Conservation (phyloP, 306 rosid genomes). For the Medicago ruthenica region DNA sequence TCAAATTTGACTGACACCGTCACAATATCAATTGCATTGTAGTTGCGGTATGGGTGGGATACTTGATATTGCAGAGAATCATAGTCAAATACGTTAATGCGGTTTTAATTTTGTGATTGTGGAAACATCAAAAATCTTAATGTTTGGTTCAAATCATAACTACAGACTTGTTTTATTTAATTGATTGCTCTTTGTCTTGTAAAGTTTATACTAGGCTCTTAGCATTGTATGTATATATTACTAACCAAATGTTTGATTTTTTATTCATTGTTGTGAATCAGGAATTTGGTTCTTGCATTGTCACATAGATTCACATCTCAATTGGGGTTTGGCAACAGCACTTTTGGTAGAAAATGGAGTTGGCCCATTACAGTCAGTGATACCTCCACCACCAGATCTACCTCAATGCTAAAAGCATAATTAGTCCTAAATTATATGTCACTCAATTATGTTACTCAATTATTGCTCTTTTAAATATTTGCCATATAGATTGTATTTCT, state of each 20-base stretch:
- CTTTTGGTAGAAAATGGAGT: slow-evolving; percentile 86
- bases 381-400: slow-evolving; percentile 93
- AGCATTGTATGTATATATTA: not conserved
- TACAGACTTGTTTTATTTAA: too few species aligned
- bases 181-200: not conserved
- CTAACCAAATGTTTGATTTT: slow-evolving; percentile 30
- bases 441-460: slow-evolving; percentile 22
- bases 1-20: too few species aligned
- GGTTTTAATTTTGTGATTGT: too few species aligned
- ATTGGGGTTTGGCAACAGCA: slow-evolving; percentile 77
- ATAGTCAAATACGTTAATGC: too few species aligned
- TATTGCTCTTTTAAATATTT: slow-evolving; percentile 33
- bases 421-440: slow-evolving; percentile 36
- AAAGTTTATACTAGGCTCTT: not conserved
- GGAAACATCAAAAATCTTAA: too few species aligned
- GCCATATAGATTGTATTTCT: slow-evolving; percentile 25
- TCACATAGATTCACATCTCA: slow-evolving; percentile 81
- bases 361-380: slow-evolving; percentile 72
- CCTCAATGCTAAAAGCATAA: slow-evolving; percentile 69
- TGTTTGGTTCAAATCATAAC: too few species aligned
- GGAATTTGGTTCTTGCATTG: slow-evolving; percentile 95
- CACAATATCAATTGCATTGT: too few species aligned
- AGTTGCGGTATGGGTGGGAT: too few species aligned
- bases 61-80: too few species aligned
- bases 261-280: slow-evolving; percentile 41